Evolutionary conservation across 2,329 filamentous ascomycete species (phyloP).

Genomic region (Verticillium nonalfalfae): DNA sequence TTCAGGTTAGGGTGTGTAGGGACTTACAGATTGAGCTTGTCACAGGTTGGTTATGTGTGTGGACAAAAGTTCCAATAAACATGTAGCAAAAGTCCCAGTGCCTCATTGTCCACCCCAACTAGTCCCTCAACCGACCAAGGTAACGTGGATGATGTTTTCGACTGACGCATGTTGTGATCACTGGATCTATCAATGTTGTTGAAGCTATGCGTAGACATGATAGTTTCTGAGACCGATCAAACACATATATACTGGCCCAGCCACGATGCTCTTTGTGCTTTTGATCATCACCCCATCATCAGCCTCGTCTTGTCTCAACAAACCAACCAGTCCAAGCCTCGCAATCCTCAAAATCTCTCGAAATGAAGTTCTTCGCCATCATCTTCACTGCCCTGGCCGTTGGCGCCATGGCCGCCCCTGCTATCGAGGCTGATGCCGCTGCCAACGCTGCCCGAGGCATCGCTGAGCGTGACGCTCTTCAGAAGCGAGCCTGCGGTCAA

Average conservation of each 20-base stretch:
- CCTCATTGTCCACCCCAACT: background rate
- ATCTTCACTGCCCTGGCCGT: background rate
- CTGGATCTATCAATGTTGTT: background rate
- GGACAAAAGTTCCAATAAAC: background rate
- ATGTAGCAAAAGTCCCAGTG: background rate
- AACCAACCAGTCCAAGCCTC: background rate
- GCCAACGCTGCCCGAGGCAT: background rate
- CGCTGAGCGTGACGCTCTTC: background rate
- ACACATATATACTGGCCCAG: background rate
- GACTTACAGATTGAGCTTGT: background rate
- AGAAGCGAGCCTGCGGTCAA: background rate
- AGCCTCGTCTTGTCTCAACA: background rate
- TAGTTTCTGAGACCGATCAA: background rate
- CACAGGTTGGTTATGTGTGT: background rate
- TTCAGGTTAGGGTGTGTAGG: no score
- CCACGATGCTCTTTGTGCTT: background rate
- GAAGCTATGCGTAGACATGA: no score
- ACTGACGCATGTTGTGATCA: background rate
- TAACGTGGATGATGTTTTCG: background rate
- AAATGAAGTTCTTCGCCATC: slow-evolving; percentile 1
- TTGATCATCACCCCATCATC: background rate
- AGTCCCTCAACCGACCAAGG: background rate
- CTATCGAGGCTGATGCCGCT: background rate
- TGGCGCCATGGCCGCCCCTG: background rate
- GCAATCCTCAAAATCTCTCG: background rate